Percentiles rank a stretch among this genome's conserved stretches.
Evolutionary conservation across 2,329 filamentous ascomycete genomes (phyloP).

Genomic region (Aureobasidium subglaciale): DNA sequence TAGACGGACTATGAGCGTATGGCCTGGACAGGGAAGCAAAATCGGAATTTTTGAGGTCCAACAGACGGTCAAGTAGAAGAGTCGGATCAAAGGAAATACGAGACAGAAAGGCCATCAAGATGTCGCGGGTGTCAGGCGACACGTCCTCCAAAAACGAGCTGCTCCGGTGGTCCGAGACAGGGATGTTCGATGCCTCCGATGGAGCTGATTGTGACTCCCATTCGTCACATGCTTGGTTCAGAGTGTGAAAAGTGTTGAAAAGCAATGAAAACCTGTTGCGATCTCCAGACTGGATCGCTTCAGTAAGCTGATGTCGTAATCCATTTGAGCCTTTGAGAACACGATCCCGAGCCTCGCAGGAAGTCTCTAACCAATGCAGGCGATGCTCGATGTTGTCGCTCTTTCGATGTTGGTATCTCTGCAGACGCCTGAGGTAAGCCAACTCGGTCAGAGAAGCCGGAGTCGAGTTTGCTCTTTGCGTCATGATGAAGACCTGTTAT

Average conservation of each 20-base stretch:
- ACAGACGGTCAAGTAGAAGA: slow-evolving; percentile 77
- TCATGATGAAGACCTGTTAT: slow-evolving; percentile 16
- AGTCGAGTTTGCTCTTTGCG: not conserved
- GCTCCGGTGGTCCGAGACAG: slow-evolving; percentile 29
- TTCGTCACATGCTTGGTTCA: slow-evolving; percentile 39
- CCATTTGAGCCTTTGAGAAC: slow-evolving; percentile 68
- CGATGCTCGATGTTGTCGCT: slow-evolving; percentile 65
- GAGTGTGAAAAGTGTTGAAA: slow-evolving; percentile 72
- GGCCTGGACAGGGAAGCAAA: slow-evolving; percentile 42
- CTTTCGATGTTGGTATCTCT: slow-evolving; percentile 76
- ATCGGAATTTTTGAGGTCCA: slow-evolving; percentile 67
- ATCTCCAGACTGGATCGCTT: slow-evolving; percentile 71
- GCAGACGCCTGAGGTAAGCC: slow-evolving; percentile 68
- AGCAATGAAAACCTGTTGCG: slow-evolving; percentile 68
- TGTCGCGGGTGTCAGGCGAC: slow-evolving; percentile 64
- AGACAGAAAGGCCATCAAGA: slow-evolving; percentile 71
- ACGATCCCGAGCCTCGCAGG: slow-evolving; percentile 66
- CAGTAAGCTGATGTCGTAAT: slow-evolving; percentile 67
- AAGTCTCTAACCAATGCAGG: slow-evolving; percentile 66
- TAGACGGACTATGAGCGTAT: not conserved
- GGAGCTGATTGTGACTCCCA: slow-evolving; percentile 24
- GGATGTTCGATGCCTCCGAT: not conserved
- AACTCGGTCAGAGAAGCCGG: slow-evolving; percentile 55
- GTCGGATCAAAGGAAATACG: slow-evolving; percentile 79
- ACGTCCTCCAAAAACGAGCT: slow-evolving; percentile 57